These are phyloP conservation scores for Epichloe aotearoae DNA, from an alignment of 2,329 filamentous ascomycete genomes.

Conservation along the genomic window DNA sequence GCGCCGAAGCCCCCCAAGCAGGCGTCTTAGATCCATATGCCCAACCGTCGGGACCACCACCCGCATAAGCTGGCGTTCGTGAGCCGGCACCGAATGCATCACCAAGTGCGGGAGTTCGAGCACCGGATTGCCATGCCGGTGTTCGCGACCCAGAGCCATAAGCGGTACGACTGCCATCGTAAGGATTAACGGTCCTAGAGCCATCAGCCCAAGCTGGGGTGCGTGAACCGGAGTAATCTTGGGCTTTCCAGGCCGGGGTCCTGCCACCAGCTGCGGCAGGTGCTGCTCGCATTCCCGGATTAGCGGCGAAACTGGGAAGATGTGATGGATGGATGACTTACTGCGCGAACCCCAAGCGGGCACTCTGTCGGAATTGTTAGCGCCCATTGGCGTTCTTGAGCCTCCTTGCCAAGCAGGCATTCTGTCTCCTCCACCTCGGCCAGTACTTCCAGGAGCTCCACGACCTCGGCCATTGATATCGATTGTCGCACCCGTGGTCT, in stretches of 20 bases:
- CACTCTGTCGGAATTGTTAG: slow-evolving; percentile 51
- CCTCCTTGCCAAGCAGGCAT: slow-evolving; percentile 48
- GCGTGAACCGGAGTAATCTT: slow-evolving; percentile 41
- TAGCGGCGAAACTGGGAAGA: background rate
- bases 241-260: slow-evolving; percentile 49
- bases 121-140: slow-evolving; percentile 66
- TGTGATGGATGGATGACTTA: slow-evolving; percentile 29
- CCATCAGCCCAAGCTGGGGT: slow-evolving; percentile 62
- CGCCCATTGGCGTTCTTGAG: slow-evolving; percentile 54
- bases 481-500: slow-evolving; percentile 62
- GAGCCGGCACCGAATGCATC: slow-evolving; percentile 53
- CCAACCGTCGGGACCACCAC: slow-evolving; percentile 41
- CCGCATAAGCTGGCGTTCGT: slow-evolving; percentile 51
- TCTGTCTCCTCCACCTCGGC: slow-evolving; percentile 31
- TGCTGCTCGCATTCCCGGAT: slow-evolving; percentile 23
- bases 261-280: slow-evolving; percentile 38
- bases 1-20: slow-evolving; percentile 49
- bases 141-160: slow-evolving; percentile 64
- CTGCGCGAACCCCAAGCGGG: slow-evolving; percentile 62
- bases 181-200: slow-evolving; percentile 54
- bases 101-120: slow-evolving; percentile 51
- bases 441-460: slow-evolving; percentile 30
- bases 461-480: slow-evolving; percentile 48
- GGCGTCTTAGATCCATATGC: slow-evolving; percentile 65
- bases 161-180: slow-evolving; percentile 61